A percentile compares a stretch with the other conserved stretches of the same genome.
Conservation (phyloP, 257 asterid genomes). For the Lithospermum erythrorhizon region DNA sequence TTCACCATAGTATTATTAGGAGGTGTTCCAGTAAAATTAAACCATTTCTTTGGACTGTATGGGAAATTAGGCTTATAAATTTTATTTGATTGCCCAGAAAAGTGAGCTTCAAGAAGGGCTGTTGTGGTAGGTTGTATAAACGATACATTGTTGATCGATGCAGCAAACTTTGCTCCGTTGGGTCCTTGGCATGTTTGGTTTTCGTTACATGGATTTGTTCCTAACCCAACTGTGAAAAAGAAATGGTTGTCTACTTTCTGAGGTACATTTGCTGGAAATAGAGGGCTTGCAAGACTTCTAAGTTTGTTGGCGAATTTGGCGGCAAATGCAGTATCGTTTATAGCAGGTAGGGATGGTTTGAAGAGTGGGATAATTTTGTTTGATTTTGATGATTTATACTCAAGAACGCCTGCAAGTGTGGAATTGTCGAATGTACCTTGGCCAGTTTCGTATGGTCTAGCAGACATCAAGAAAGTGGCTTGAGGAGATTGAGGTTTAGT, state of each 20-base stretch:
- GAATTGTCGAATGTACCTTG: constrained; percentile 49
- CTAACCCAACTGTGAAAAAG: constrained; percentile 44
- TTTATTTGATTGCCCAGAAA: constrained; percentile 23
- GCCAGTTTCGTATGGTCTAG: constrained; percentile 48
- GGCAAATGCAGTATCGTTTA: constrained; percentile 39
- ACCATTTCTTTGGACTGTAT: constrained; percentile 31
- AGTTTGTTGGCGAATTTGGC: constrained; percentile 26
- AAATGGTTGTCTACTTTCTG: constrained; percentile 23
- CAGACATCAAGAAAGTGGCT: constrained; percentile 40
- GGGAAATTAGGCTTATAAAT: constrained; percentile 45
- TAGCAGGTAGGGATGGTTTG: constrained; percentile 32
- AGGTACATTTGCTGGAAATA: constrained; percentile 53
- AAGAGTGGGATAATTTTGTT: constrained; percentile 23
- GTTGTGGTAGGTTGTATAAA: constrained; percentile 30
- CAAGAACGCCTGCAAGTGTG: constrained; percentile 39
- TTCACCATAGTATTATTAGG: constrained; percentile 42
- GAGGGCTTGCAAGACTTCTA: constrained; percentile 32
- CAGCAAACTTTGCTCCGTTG: constrained; percentile 41
- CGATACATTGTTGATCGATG: constrained; percentile 39
- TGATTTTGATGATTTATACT: constrained; percentile 22
- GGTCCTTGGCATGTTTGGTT: constrained; percentile 49
- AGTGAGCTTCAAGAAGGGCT: constrained; percentile 47
- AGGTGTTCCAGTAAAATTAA: constrained; percentile 42
- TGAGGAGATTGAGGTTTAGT: constrained; percentile 28
- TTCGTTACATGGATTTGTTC: constrained; percentile 42